These are phyloP conservation scores for Globisporangium mamillatum DNA, from an alignment of 352 stramenopile genomes.

Conservation along the genomic window DNA sequence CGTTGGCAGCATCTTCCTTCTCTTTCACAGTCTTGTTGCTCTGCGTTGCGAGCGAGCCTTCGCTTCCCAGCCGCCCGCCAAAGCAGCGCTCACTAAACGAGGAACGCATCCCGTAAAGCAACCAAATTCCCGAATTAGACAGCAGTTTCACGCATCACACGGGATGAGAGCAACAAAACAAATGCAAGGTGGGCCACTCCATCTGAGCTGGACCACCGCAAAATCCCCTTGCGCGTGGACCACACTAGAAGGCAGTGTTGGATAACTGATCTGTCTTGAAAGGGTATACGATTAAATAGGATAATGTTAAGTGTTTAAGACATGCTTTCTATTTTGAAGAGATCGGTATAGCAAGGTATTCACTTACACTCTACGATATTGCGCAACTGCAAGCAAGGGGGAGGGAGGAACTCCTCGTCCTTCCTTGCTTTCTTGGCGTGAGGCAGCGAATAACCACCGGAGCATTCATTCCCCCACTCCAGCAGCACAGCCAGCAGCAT, in stretches of 20 bases:
- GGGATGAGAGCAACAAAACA: neutral
- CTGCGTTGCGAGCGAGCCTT: neutral
- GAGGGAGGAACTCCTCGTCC: constrained; percentile 5
- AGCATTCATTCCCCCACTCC: neutral
- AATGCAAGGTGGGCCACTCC: neutral
- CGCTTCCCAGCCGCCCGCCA: constrained; percentile 16
- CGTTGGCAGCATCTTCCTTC: constrained; percentile 35
- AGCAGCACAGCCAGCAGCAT: neutral
- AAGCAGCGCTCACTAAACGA: neutral
- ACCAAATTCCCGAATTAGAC: neutral
- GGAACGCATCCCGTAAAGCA: too few species aligned
- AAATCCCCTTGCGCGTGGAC: neutral
- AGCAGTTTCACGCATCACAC: neutral
- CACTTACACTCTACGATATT: neutral
- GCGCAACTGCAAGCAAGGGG: neutral
- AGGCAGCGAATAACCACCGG: constrained; percentile 6
- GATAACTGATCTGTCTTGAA: neutral
- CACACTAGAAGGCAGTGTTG: neutral
- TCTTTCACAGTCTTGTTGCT: constrained; percentile 7
- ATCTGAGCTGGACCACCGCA: constrained; percentile 2
- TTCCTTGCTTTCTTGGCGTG: neutral
- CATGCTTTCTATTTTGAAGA: neutral
- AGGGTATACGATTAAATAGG: neutral
- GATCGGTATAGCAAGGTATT: neutral
- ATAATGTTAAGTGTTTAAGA: too few species aligned